Evolutionary conservation across 345 rosid species (phyloP), one percentile per base, ranked within the genome.

Genomic region (Punica granatum): DNA sequence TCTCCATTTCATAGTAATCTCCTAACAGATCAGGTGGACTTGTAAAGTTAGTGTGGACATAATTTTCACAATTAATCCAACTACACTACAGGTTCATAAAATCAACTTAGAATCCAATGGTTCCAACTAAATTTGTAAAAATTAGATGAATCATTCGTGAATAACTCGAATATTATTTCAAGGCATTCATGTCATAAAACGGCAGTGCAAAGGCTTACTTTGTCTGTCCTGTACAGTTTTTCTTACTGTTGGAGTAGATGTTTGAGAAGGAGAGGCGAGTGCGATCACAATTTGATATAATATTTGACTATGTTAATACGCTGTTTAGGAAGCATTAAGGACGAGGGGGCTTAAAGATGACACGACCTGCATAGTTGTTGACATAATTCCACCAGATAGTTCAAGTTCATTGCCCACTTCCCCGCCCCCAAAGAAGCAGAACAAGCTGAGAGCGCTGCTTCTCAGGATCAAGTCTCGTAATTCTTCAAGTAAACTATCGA

Each of bases 361-460:
- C 78, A 92, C 95, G 34, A 92, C 97, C 3, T 86, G 98, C 85
- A 72, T 92, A 46, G 90, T 92, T 12, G 97, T 92, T 13, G 96
- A 92, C 80, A 78, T 92, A 71, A 82, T 92, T 74, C 92, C 96
- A 75, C 91, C 91, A 2, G 88, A 86, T 16, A 85, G 73, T 80
- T 72, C 78, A 1, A n/a, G 59, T 35, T n/a, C n/a, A n/a, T 11
- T 37, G 5, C 78, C 65, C 58, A 82, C 78, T 41, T 37, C 76
- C 0, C 60, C 86, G 36, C 84, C 88, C 54, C 79, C 83, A 25
- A 84, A 84, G 78, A 88, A 79, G 76, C 88, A 74, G 74, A 90
- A 81, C 80, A 84, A 71, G 73, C 74, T 86, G 42, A 86, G 62
- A 68, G 77, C 90, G 0, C 76, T 92, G 4, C 71, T 90, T 30